Evolutionary conservation across 2,329 filamentous ascomycete species (phyloP).

Genomic region (Chaetoscypha palmicola): DNA sequence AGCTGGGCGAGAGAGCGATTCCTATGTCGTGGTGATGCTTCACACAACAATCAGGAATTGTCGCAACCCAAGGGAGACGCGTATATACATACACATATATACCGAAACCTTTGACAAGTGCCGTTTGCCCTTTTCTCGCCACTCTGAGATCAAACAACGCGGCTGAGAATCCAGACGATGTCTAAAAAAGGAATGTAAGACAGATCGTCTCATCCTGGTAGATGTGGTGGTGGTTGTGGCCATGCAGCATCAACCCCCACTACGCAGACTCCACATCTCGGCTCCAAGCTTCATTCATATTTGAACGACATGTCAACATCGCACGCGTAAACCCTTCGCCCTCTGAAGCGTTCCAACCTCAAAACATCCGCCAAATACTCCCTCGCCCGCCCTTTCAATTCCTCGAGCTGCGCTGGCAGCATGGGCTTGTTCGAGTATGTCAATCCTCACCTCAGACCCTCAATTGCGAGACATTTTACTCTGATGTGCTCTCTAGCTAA

Average conservation of each 20-base stretch:
- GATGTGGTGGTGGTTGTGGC: background rate
- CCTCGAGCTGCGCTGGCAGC: too few relatives aligned
- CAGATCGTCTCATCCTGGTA: background rate
- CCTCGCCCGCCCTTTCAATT: background rate
- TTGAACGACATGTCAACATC: background rate
- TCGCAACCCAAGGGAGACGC: background rate
- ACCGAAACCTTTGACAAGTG: background rate
- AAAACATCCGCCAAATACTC: too few relatives aligned
- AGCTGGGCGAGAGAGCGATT: too few relatives aligned
- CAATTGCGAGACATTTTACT: too few relatives aligned
- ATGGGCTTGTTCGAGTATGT: too few relatives aligned
- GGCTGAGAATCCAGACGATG: background rate
- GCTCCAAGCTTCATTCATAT: background rate
- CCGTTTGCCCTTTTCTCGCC: background rate
- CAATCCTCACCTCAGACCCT: too few relatives aligned
- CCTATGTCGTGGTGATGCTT: too few relatives aligned
- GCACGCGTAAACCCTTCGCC: background rate
- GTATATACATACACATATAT: background rate
- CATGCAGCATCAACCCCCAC: background rate
- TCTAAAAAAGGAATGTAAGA: background rate
- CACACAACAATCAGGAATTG: too few relatives aligned
- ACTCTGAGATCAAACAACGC: background rate
- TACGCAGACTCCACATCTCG: background rate
- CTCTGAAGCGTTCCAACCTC: too few relatives aligned
- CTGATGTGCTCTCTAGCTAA: too few relatives aligned